Base-by-base conservation (phyloP, 164 flowering plant genomes). In the Chimonanthus salicifolius region DNA sequence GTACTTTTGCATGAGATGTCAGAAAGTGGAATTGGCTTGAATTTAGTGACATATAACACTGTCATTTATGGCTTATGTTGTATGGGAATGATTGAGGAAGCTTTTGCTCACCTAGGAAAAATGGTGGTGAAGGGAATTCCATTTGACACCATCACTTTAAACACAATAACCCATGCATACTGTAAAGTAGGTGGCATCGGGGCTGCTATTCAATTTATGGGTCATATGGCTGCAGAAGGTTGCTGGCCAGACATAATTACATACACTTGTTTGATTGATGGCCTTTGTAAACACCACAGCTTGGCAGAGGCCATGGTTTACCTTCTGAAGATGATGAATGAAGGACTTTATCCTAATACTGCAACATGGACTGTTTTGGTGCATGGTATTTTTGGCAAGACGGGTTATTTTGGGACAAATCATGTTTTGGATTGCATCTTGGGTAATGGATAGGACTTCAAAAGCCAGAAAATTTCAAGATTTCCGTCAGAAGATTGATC, bases 291-390 rank as follows among this genome's bases (percentile, higher is more conserved):
- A 63, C 77, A 76, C 74, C 66, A 18, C 67, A 84, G 81, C 67
- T n/a, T 89, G 21, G 92, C 87, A 60, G 85, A 82, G 44, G 94
- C 89, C 9, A 70, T 79, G 75, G 69, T 67, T 78, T 86, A 70
- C 79, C 83, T 92, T 74, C 50, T 83, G 4, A 90, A 73, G 80
- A 88, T 92, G 94, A 6, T 91, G 64, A 77, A 73, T 68, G 87
- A 81, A 78, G 94, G 90, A 45, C 58, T 87, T 54, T 69, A 67
- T 9, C 97, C 97, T 16, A 87, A 85, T 79, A 20, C 79, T 62
- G 84, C 84, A 62, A 83, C 87, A 45, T 93, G 98, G 97, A 85
- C 84, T 81, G 81, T 85, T 58, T 76, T 92, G 45, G 87, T 92
- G 21, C 86, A 81, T 15, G 50, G 79, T 65, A 75, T 87, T 21